Evolutionary conservation across 371 early-diverging fungal species (phyloP), one percentile per base, ranked within the genome.

Genomic region (Mortierella sp.): DNA sequence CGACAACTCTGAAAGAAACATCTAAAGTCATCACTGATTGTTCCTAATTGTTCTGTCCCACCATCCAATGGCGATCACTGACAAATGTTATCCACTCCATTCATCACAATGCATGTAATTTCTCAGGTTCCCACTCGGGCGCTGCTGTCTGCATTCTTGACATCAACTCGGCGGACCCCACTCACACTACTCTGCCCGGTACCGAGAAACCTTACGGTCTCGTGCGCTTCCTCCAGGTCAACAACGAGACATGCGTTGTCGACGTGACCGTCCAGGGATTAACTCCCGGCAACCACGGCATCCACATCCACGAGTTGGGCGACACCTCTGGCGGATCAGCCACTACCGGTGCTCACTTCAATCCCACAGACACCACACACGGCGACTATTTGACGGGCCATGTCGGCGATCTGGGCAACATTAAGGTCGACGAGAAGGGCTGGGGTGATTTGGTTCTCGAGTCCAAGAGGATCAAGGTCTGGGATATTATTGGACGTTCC

Each of bases 61-160:
- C 28, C 28, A 19, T 48, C 42, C 19, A n/a, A 57, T 9, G n/a
- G 8, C 38, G 31, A 60, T 42, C 52, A 28, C 44, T 68, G 73
- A 55, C 50, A 45, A 54, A 44, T 52, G 10, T 45, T 19, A 54
- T 42, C 75, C 44, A 4, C 63, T 63, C 45, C 70, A 55, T 42
- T 42, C 45, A 14, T 10, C 71, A 38, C 50, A 11, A 38, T 38
- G 42, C 42, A 38, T 38, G 42, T 38, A 3, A 38, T 38, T 5
- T 47, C 31, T 42, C 31, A 73, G 89, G 86, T 21, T 84, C 78
- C n/a, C 89, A 91, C 76, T 89, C 93, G 26, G 96, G 96, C 34
- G 97, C 97, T 3, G 97, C 97, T 16, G 97, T 97, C 6, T 96
- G 96, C 78, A 97, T 97, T 34, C 94, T 97, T 78, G 97, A 97